Evolutionary conservation across 2,329 filamentous ascomycete species (phyloP).

Genomic region (Zymoseptoria passerinii): DNA sequence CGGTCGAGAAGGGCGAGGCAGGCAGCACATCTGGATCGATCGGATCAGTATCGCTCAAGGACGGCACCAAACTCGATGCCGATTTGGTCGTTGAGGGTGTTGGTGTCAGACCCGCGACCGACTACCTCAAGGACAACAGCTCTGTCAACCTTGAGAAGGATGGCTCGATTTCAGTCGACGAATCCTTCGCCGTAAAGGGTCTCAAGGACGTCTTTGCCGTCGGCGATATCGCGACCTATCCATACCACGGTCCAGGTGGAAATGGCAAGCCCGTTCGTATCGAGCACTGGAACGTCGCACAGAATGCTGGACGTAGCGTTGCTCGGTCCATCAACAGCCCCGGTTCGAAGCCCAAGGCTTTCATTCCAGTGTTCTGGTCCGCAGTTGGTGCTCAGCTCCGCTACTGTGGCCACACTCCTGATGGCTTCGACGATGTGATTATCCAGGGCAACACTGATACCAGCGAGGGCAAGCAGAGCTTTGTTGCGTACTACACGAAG

Average conservation of each 20-base stretch:
- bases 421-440: slow-evolving; percentile 80
- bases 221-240: slow-evolving; percentile 90
- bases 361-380: slow-evolving; percentile 96
- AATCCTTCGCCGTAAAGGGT: slow-evolving; percentile 67
- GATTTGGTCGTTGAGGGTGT: slow-evolving; percentile 89
- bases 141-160: slow-evolving; percentile 67
- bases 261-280: slow-evolving; percentile 68
- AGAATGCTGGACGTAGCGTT: slow-evolving; percentile 77
- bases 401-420: slow-evolving; percentile 81
- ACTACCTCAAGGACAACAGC: slow-evolving; percentile 67
- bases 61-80: slow-evolving; percentile 74
- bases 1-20: slow-evolving; percentile 74
- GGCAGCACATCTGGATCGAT: slow-evolving; percentile 61
- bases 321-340: slow-evolving; percentile 68
- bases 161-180: slow-evolving; percentile 75
- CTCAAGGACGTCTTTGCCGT: slow-evolving; percentile 82
- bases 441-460: slow-evolving; percentile 65
- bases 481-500: slow-evolving; percentile 80
- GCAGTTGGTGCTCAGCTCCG: slow-evolving; percentile 80
- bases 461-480: slow-evolving; percentile 56
- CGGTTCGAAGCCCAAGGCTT: slow-evolving; percentile 53
- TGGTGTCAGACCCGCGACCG: slow-evolving; percentile 77
- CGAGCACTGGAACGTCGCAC: slow-evolving; percentile 98
- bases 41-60: slow-evolving; percentile 72
- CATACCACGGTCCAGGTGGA: slow-evolving; percentile 83